Conservation (phyloP, 148 eudicot species). For the Polygonum aviculare region DNA sequence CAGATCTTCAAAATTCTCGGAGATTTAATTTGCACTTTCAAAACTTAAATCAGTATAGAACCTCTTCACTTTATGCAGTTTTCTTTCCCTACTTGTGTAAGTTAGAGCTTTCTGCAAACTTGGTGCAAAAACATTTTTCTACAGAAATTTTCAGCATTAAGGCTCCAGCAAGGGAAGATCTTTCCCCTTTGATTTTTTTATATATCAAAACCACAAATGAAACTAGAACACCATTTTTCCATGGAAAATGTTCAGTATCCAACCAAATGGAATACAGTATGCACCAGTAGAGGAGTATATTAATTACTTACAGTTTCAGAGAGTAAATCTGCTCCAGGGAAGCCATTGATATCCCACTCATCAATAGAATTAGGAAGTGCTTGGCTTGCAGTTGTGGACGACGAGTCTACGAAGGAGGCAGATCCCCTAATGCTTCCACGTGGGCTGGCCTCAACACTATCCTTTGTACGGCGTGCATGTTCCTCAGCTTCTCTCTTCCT, state of each 20-base stretch:
- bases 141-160: no score
- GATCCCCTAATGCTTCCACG: constrained; percentile 26
- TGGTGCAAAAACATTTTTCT: no score
- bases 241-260: no score
- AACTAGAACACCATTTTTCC: no score
- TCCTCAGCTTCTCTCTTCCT: constrained; percentile 74
- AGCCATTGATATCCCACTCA: constrained; percentile 72
- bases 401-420: constrained; percentile 19
- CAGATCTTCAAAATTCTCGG: background rate
- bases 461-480: constrained; percentile 46
- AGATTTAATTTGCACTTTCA: background rate
- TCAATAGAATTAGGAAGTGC: constrained; percentile 34
- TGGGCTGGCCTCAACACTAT: constrained; percentile 45
- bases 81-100: no score
- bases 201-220: no score
- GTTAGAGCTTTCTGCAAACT: background rate
- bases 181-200: no score
- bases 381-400: constrained; percentile 29
- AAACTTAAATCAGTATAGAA: no score
- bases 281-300: background rate
- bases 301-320: constrained; percentile 61
- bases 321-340: constrained; percentile 78
- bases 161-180: background rate
- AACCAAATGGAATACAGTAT: background rate
- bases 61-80: no score